phyloP scores from a whole-genome alignment of 23 red algal species.

The Gracilariopsis chorda region DNA sequence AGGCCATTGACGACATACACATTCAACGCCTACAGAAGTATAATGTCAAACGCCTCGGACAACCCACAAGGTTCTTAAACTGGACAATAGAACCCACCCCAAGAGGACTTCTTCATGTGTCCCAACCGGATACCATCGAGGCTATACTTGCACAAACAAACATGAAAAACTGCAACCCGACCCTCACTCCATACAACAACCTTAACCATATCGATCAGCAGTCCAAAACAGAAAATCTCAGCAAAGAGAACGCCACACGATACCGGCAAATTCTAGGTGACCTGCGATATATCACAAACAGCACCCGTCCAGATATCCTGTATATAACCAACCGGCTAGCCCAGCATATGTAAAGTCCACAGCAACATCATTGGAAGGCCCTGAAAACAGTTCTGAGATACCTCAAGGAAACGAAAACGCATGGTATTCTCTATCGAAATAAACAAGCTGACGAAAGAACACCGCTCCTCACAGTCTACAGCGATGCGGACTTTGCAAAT shows the following conservation, averaged over 20 bases:
- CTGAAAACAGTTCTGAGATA: neutral
- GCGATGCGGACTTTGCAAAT: neutral
- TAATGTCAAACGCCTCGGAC: neutral
- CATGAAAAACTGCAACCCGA: too few relatives aligned
- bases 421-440: neutral
- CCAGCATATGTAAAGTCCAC: neutral
- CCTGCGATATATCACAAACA: neutral
- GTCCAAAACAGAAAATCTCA: too few relatives aligned
- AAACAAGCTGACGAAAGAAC: neutral
- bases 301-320: neutral
- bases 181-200: too few relatives aligned
- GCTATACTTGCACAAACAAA: too few relatives aligned
- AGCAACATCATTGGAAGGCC: neutral
- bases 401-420: neutral
- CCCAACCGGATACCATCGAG: too few relatives aligned
- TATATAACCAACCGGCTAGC: neutral
- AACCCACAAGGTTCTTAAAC: neutral
- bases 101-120: too few relatives aligned
- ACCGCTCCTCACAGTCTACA: neutral
- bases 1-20: too few relatives aligned
- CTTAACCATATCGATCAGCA: too few relatives aligned
- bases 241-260: too few relatives aligned
- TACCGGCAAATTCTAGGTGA: neutral
- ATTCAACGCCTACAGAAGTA: too few relatives aligned
- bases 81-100: too few relatives aligned